Conservation (phyloP, 2,329 filamentous ascomycete genomes). For the Diaporthe humulicola region DNA sequence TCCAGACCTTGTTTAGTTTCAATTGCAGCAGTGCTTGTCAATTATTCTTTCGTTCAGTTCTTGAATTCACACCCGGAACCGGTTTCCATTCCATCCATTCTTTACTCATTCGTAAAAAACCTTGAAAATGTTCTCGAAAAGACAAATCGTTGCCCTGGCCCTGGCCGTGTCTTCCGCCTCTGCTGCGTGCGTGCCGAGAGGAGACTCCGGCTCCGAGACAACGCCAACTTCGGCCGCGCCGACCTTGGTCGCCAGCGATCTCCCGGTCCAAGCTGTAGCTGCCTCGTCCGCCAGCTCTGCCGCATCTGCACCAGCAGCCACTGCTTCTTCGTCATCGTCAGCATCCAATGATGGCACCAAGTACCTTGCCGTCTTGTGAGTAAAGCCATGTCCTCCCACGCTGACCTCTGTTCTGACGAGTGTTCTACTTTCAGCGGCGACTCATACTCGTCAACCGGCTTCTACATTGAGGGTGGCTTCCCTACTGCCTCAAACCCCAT, state of each 20-base stretch:
- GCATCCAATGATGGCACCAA: constrained; percentile 33
- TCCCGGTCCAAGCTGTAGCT: constrained; percentile 16
- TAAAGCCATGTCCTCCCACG: background rate
- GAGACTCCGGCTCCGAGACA: constrained; percentile 13
- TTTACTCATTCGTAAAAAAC: background rate
- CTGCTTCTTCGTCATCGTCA: constrained; percentile 20
- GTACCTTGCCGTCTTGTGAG: constrained; percentile 39
- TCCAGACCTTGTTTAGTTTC: constrained; percentile 21
- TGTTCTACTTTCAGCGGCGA: constrained; percentile 18
- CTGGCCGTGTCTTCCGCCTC: constrained; percentile 27
- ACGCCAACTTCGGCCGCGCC: constrained; percentile 9
- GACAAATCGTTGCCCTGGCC: constrained; percentile 33
- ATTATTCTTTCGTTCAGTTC: background rate
- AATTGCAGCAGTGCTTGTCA: background rate
- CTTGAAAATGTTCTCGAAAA: constrained; percentile 33
- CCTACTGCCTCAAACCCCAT: constrained; percentile 32
- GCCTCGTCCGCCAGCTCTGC: constrained; percentile 18
- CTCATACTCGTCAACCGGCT: constrained; percentile 40
- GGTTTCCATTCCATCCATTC: constrained; percentile 30
- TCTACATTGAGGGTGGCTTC: constrained; percentile 39
- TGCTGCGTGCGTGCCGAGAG: constrained; percentile 35
- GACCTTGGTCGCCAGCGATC: background rate
- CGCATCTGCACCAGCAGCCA: constrained; percentile 1
- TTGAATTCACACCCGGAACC: background rate
- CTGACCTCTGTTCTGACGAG: background rate